Percentiles rank a stretch among this genome's conserved stretches.
Conservation (phyloP, 1,139 yeast genomes). For the Taphrina confusa region DNA sequence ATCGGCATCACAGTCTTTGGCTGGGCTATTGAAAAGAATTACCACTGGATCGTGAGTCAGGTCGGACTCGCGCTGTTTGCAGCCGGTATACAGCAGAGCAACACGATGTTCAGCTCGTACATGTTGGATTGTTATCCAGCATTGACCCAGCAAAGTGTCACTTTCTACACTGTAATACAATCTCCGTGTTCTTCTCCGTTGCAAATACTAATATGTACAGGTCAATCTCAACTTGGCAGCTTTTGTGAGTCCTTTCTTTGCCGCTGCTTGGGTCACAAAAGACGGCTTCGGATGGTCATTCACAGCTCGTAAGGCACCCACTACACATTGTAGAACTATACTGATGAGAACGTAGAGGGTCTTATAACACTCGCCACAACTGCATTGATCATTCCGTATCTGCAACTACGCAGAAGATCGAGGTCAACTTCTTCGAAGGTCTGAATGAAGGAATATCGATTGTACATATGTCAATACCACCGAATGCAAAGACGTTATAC, state of each 20-base stretch:
- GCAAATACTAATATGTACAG: not conserved
- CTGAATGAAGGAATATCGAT: too few relatives aligned
- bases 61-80: slow-evolving; percentile 33
- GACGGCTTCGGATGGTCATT: slow-evolving; percentile 40
- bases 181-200: not conserved
- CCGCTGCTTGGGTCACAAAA: slow-evolving; percentile 30
- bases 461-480: too few relatives aligned
- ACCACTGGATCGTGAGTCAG: slow-evolving; percentile 37
- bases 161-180: slow-evolving; percentile 26
- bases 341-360: slow-evolving; percentile 1
- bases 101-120: slow-evolving; percentile 35
- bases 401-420: slow-evolving; percentile 3
- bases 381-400: slow-evolving; percentile 1
- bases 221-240: slow-evolving; percentile 36
- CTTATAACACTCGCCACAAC: slow-evolving; percentile 16
- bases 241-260: slow-evolving; percentile 34
- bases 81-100: slow-evolving; percentile 35
- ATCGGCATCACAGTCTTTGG: slow-evolving; percentile 35
- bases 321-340: not conserved
- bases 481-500: too few relatives aligned
- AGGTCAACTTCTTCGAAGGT: not conserved
- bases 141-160: slow-evolving; percentile 29
- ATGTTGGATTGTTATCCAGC: slow-evolving; percentile 35
- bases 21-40: slow-evolving; percentile 33
- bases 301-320: slow-evolving; percentile 17